These are phyloP conservation scores for Yarrowia sp. DNA, from an alignment of 805 yeast species.

Conservation along the genomic window DNA sequence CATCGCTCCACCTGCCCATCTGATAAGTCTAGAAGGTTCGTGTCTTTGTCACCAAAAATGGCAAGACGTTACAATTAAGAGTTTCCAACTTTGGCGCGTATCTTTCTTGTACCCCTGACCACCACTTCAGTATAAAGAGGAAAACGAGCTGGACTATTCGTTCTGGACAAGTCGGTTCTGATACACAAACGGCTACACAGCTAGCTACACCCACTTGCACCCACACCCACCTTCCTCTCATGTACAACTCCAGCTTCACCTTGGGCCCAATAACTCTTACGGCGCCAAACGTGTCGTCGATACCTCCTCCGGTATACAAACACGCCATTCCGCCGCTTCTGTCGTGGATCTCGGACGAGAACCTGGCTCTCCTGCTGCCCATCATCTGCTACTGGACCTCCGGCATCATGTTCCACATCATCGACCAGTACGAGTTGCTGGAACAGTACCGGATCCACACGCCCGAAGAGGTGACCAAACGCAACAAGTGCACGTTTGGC, in stretches of 20 bases:
- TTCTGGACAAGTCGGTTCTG: no score
- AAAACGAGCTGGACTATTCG: no score
- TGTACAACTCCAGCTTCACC: constrained; percentile 18
- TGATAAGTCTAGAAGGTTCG: constrained; percentile 8
- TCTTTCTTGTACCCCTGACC: constrained; percentile 12
- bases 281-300: constrained; percentile 34
- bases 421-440: constrained; percentile 77
- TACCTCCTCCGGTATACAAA: constrained; percentile 25
- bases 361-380: constrained; percentile 75
- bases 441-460: constrained; percentile 91
- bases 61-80: constrained; percentile 11
- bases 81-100: constrained; percentile 19
- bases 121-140: not conserved
- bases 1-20: constrained; percentile 6
- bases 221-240: not conserved
- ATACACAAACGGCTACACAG: not conserved
- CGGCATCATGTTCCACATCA: constrained; percentile 72
- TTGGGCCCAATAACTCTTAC: constrained; percentile 33
- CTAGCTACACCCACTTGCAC: not conserved
- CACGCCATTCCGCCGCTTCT: constrained; percentile 51
- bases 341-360: constrained; percentile 71
- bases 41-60: constrained; percentile 15
- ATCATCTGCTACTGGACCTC: constrained; percentile 83
- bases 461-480: constrained; percentile 75
- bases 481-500: constrained; percentile 73